phyloP scores from a whole-genome alignment of 2,329 filamentous ascomycete genomes.

The Kalaharituber pfeilii region DNA sequence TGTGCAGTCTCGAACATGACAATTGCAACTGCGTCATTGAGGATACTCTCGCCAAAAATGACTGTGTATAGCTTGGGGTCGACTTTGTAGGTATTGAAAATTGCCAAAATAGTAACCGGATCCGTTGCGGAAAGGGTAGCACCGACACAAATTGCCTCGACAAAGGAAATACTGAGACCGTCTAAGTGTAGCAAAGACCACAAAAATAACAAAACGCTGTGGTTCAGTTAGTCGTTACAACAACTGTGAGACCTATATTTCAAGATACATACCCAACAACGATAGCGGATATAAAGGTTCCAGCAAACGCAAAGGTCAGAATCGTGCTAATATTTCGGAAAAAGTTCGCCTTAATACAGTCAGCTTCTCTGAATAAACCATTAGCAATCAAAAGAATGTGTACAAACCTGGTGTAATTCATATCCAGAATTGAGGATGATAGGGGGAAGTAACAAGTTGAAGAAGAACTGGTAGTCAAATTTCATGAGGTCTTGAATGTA shows the following conservation, averaged over 20 bases:
- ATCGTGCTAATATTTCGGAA: constrained; percentile 97
- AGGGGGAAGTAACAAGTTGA: constrained; percentile 93
- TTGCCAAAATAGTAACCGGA: constrained; percentile 91
- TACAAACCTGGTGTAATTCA: constrained; percentile 67
- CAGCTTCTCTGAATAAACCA: too few relatives aligned
- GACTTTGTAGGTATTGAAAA: constrained; percentile 98
- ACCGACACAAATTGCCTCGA: constrained; percentile 91
- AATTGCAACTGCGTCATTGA: constrained; percentile 97
- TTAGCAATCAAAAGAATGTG: too few relatives aligned
- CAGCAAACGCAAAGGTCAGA: constrained; percentile 89
- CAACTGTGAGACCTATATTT: background rate
- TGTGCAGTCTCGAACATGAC: constrained; percentile 97
- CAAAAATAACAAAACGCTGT: constrained; percentile 54
- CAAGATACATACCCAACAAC: constrained; percentile 46
- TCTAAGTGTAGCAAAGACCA: constrained; percentile 79
- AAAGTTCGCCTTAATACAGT: constrained; percentile 57
- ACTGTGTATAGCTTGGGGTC: constrained; percentile 97
- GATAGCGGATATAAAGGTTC: constrained; percentile 92
- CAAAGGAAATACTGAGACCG: constrained; percentile 70
- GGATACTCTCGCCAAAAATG: constrained; percentile 94
- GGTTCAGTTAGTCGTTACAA: background rate
- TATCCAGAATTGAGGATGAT: constrained; percentile 96
- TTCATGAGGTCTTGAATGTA: constrained; percentile 80
- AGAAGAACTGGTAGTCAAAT: constrained; percentile 99
- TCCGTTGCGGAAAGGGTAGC: constrained; percentile 94